Evolutionary conservation across 768 basidiomycete genomes (phyloP).

Genomic region (Suillus cothurnatus): DNA sequence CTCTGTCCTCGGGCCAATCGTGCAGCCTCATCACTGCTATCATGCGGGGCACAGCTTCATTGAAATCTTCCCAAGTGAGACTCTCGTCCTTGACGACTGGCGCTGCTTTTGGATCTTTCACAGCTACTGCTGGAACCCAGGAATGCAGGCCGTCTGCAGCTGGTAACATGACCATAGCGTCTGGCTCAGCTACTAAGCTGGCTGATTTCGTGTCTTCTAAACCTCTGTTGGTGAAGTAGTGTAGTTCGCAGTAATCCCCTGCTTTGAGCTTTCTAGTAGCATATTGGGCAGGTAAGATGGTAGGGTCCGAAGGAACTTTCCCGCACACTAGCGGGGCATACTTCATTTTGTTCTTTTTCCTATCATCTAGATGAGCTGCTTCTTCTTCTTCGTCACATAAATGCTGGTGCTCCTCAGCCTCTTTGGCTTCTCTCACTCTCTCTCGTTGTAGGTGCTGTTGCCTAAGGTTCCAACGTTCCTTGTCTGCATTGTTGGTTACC

Average conservation of each 20-base stretch:
- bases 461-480: too few relatives aligned
- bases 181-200: constrained; percentile 5
- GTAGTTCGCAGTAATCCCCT: too few relatives aligned
- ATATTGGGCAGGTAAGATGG: background rate
- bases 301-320: background rate
- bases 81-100: constrained; percentile 7
- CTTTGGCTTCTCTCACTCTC: too few relatives aligned
- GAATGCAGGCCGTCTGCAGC: background rate
- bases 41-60: constrained; percentile 6
- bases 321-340: too few relatives aligned
- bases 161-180: constrained; percentile 2
- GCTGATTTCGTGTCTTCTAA: constrained; percentile 6
- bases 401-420: too few relatives aligned
- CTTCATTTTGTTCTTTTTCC: too few relatives aligned
- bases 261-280: background rate
- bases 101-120: constrained; percentile 7
- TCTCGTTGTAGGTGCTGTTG: too few relatives aligned
- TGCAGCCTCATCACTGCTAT: background rate
- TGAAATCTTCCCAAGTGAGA: constrained; percentile 16
- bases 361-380: too few relatives aligned
- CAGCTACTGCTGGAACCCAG: constrained; percentile 3
- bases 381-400: too few relatives aligned
- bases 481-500: too few relatives aligned
- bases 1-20: constrained; percentile 10
- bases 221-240: constrained; percentile 18